These are phyloP conservation scores for Fusarium siculi DNA, from an alignment of 2,329 filamentous ascomycete species.

Conservation along the genomic window DNA sequence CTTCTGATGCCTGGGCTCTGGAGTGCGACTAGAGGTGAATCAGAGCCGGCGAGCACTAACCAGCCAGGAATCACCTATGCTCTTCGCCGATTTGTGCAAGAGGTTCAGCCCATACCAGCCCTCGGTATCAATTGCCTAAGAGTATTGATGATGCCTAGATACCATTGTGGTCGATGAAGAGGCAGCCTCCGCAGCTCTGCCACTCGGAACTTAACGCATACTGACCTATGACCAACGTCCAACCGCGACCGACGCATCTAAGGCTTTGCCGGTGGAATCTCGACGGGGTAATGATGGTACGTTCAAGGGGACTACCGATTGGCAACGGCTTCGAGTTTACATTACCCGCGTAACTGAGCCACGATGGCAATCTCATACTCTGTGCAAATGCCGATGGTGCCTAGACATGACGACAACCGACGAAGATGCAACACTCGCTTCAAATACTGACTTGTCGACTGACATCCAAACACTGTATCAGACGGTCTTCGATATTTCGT, in stretches of 20 bases:
- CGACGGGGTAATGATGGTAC: accelerated
- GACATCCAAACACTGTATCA: accelerated
- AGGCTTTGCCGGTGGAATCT: accelerated
- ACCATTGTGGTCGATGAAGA: background rate
- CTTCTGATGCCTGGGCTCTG: background rate
- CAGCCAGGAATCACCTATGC: background rate
- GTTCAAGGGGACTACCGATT: background rate
- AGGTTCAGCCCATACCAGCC: background rate
- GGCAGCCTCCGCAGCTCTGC: background rate
- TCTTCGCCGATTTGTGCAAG: background rate
- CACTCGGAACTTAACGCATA: background rate
- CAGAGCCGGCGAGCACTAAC: background rate
- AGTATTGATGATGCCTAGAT: background rate
- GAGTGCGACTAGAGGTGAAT: background rate
- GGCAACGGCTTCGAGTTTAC: background rate
- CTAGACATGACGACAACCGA: background rate
- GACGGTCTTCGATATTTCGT: accelerated
- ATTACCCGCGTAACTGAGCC: no score
- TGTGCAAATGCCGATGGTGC: background rate
- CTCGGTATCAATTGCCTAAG: accelerated
- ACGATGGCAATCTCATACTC: no score
- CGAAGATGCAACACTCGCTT: accelerated
- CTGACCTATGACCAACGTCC: no score
- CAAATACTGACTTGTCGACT: background rate
- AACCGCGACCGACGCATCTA: background rate